These are phyloP conservation scores for Canavalia ensiformis DNA, from an alignment of 306 rosid genomes.

Conservation along the genomic window DNA sequence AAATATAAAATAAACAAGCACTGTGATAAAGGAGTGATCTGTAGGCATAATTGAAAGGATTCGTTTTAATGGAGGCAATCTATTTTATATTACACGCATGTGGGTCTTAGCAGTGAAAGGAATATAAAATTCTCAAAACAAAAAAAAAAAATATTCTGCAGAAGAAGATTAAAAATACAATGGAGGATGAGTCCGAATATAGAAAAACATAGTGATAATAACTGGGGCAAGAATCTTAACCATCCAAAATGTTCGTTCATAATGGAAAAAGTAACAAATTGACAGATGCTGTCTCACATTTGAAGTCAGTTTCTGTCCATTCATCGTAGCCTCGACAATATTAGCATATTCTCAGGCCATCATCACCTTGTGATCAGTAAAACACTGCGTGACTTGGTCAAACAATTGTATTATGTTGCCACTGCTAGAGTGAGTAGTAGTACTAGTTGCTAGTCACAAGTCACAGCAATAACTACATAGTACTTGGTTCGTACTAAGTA, in stretches of 20 bases:
- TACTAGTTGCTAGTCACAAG: not conserved
- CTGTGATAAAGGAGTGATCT: not conserved
- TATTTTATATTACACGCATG: slow-evolving; percentile 11
- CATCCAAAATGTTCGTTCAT: slow-evolving; percentile 32
- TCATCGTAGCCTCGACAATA: slow-evolving; percentile 10
- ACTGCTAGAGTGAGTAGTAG: too few species aligned
- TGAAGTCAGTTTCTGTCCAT: not conserved
- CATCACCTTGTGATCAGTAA: not conserved
- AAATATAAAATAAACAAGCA: too few species aligned
- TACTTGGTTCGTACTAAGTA: too few species aligned
- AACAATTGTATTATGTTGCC: too few species aligned
- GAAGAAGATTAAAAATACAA: slow-evolving; percentile 25
- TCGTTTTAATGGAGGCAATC: slow-evolving; percentile 1
- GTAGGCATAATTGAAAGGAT: not conserved
- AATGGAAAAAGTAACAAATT: slow-evolving; percentile 3
- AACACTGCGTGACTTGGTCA: not conserved
- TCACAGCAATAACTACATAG: not conserved
- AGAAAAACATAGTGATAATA: not conserved
- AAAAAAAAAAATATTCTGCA: not conserved
- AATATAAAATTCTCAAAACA: not conserved
- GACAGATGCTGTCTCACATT: slow-evolving; percentile 20
- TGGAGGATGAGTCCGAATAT: slow-evolving; percentile 40
- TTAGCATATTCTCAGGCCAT: slow-evolving; percentile 32
- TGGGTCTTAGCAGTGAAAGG: not conserved
- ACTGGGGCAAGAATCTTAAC: not conserved